Percentiles rank a stretch among this genome's conserved stretches.
Conservation (phyloP, 768 basidiomycete genomes). For the Multifurca ochricompacta region DNA sequence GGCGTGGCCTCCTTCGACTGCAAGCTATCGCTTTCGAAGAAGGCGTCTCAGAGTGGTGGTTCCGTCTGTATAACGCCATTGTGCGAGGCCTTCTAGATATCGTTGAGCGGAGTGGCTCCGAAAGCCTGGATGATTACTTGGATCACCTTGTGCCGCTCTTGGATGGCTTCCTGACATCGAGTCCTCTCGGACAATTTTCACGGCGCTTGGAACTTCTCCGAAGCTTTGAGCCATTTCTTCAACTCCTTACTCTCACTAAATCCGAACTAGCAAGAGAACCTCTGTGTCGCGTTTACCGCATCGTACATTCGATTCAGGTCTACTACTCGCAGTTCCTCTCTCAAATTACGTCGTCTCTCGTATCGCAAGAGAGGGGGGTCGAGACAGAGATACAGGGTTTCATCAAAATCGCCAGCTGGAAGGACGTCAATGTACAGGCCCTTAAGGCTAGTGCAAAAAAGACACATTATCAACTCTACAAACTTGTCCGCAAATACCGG, state of each 20-base stretch:
- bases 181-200: constrained; percentile 79
- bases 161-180: constrained; percentile 65
- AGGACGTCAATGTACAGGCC: constrained; percentile 91
- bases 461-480: constrained; percentile 88
- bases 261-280: constrained; percentile 27
- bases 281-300: constrained; percentile 43
- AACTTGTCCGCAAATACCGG: constrained; percentile 86
- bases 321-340: constrained; percentile 59
- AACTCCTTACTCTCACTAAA: constrained; percentile 31
- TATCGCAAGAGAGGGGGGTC: constrained; percentile 46
- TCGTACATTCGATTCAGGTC: constrained; percentile 52
- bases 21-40: constrained; percentile 45
- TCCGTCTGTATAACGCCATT: constrained; percentile 75
- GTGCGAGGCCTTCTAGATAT: constrained; percentile 55
- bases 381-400: constrained; percentile 79
- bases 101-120: constrained; percentile 31
- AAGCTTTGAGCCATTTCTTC: constrained; percentile 54
- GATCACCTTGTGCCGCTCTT: constrained; percentile 65
- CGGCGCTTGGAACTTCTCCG: constrained; percentile 58
- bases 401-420: constrained; percentile 97
- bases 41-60: constrained; percentile 73
- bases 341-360: constrained; percentile 41
- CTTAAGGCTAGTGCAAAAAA: constrained; percentile 84
- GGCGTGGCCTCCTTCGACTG: constrained; percentile 71
- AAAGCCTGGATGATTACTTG: constrained; percentile 46